A percentile compares a stretch with the other conserved stretches of the same genome.
Conservation (phyloP, 441 rosid genomes). For the Omphalea diandra region DNA sequence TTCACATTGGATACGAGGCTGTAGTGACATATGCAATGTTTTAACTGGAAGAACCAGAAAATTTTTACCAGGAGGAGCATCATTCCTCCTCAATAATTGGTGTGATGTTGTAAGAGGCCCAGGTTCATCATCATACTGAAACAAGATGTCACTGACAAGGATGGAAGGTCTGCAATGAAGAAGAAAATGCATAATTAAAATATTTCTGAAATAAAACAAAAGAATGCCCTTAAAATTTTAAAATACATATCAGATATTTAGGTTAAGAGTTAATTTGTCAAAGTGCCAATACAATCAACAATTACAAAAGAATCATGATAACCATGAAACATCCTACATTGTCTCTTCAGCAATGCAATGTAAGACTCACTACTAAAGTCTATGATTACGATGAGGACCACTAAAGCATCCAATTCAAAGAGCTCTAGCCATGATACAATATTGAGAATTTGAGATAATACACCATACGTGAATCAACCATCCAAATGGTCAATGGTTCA, state of each 20-base stretch:
- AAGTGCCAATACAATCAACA: no score
- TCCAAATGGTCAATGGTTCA: no score
- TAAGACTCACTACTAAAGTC: no score
- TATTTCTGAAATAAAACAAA: not conserved
- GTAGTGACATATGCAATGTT: not conserved
- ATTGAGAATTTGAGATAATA: no score
- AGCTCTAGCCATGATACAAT: no score
- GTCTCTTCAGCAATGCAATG: no score
- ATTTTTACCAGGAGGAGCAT: slow-evolving; percentile 45
- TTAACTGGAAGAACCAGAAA: not conserved
- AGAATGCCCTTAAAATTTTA: not conserved
- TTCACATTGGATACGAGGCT: not conserved
- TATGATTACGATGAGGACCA: no score
- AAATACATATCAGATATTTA: not conserved
- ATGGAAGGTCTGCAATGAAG: slow-evolving; percentile 55
- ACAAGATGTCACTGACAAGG: slow-evolving; percentile 68
- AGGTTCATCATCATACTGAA: slow-evolving; percentile 52
- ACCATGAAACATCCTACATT: not conserved
- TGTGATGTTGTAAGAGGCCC: slow-evolving; percentile 30
- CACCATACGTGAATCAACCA: no score
- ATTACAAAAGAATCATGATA: no score
- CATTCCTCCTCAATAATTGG: slow-evolving; percentile 52
- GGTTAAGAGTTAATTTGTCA: not conserved
- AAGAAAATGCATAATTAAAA: not conserved
- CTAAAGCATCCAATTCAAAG: no score